Evolutionary conservation across 2,329 filamentous ascomycete species (phyloP), one percentile per base, ranked within the genome.

Genomic region (Erysiphe neolycopersici): DNA sequence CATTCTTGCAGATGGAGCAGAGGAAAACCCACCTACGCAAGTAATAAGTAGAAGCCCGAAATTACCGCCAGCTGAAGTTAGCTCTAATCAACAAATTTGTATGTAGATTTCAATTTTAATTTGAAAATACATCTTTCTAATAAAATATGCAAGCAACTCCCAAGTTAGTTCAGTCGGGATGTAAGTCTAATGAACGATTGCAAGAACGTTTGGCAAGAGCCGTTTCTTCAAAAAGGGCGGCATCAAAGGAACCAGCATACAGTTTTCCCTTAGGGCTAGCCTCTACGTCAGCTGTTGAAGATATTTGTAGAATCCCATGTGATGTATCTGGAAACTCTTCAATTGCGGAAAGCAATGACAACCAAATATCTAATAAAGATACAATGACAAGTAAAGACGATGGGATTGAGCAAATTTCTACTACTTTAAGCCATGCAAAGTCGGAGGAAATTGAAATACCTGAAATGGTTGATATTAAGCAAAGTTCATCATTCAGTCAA

Each of bases 141-240:
- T 39, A 14, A 11, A 17, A 17, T 17, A 18, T 39, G 3, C 5
- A 41, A 67, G 65, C 57, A 47, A 60, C 68, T 44, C 74, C 77
- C 42, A 69, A 77, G 54, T 72, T 65, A 49, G 68, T 76, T 18
- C 78, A 78, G 5, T 72, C 69, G 37, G 71, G 66, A 48, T 69
- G 55, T 38, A 63, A 73, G 50, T 64, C 70, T 47, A 89, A 83
- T 60, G 84, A 91, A 52, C 73, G 84, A 43, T 65, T 98, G 38
- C 85, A 94, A 56, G 85, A 93, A 57, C 71, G 84, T 48, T 67
- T 98, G 47, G 87, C 87, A 29, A 81, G 82, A 55, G 89, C 85
- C 29, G 73, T 94, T 53, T 82, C 77, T 3, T 77, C 77, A 46
- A 82, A 79, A 54, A 70, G 67, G 45, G 57, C 62, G 2, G 57